Base-by-base conservation (phyloP, 495 filamentous ascomycete genomes). In the Neurospora sp. region DNA sequence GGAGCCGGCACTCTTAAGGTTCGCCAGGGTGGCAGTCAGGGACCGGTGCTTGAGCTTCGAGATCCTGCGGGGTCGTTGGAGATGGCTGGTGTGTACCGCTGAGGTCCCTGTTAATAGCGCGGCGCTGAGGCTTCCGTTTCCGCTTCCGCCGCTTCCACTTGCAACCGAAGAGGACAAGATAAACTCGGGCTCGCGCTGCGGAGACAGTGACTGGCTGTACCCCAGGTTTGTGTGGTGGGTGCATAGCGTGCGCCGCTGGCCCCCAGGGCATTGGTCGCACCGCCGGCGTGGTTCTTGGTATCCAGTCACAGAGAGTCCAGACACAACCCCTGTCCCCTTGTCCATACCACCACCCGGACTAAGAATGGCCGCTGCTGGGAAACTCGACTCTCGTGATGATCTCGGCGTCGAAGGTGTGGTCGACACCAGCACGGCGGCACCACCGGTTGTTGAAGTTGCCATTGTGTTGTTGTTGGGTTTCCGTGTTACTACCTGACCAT, bases 31-130 rank as follows among this genome's bases (percentile, higher is more conserved):
- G 41, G 74, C 74, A 72, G 71, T 76, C 72, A 79, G 73, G 61
- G 78, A 74, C 71, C 79, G 79, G 78, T 78, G 77, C 71, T 79
- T 80, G 42, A 81, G 76, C 71, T 80, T 81, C 75, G 79, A 79
- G 74, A 79, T 75, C 45, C 79, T 81, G 79, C 79, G 79, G 79
- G 79, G 79, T 79, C 78, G 75, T 41, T 70, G 42, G 44, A 70
- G 69, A 40, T 38, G 44, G 45, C n/a, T 48, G 0, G 27, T 31
- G 40, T 73, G 69, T 65, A 61, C 35, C 31, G 69, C 40, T 48
- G 69, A 68, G 65, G 73, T 14, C 31, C 20, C 70, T 73, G 53
- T 22, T 35, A 40, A 35, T 40, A 71, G 53, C 70, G 72, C 69
- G 16, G 77, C 75, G 75, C 78, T 78, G 77, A 70, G 76, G 69